Percentiles rank a stretch among this genome's conserved stretches.
These are phyloP conservation scores for Phytopythium delawarense DNA, from an alignment of 352 stramenopile species.

Conservation along the genomic window DNA sequence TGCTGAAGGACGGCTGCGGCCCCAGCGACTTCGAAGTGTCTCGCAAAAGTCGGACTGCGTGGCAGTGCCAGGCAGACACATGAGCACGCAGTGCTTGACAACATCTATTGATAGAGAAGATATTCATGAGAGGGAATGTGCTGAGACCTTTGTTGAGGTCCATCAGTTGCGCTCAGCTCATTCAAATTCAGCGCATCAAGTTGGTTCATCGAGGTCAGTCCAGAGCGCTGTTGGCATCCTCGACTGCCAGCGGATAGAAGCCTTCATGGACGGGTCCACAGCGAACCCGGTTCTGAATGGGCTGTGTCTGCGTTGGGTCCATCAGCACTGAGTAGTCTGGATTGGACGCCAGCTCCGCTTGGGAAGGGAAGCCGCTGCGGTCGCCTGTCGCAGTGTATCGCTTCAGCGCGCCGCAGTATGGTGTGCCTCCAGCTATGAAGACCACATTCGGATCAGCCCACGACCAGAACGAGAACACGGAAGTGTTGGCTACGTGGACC, in stretches of 20 bases:
- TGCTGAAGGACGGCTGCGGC: not conserved
- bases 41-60: too few relatives aligned
- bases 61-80: not conserved
- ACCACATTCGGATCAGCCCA: constrained; percentile 7
- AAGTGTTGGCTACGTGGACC: constrained; percentile 10
- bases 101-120: not conserved
- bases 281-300: not conserved
- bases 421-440: not conserved
- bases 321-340: constrained; percentile 2
- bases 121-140: not conserved
- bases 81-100: too few relatives aligned
- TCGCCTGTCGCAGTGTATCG: not conserved
- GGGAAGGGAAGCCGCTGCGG: not conserved
- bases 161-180: not conserved
- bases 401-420: not conserved
- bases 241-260: not conserved
- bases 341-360: not conserved
- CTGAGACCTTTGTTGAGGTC: not conserved
- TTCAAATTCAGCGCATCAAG: not conserved
- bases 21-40: too few relatives aligned
- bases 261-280: not conserved
- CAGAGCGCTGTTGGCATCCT: not conserved
- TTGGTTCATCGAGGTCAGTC: not conserved
- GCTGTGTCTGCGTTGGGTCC: not conserved
- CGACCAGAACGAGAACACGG: constrained; percentile 17